These are phyloP conservation scores for Penicillium sp. DNA, from an alignment of 2,329 filamentous ascomycete species.

Conservation along the genomic window DNA sequence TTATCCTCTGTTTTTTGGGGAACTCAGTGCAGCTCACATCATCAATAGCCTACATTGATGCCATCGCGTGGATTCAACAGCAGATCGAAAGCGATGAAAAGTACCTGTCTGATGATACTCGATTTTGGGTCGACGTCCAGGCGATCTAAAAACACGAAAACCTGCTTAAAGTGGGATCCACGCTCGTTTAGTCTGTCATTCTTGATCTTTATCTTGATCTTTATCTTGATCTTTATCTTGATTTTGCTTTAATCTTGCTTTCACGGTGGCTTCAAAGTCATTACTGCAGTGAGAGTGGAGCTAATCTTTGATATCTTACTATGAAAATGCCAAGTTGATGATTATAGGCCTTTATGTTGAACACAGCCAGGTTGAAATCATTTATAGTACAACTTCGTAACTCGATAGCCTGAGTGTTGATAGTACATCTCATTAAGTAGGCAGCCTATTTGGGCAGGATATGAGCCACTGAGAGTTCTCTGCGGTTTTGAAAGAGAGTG, in stretches of 20 bases:
- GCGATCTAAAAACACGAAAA: not conserved
- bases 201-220: not conserved
- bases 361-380: too few species aligned
- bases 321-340: too few species aligned
- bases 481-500: too few species aligned
- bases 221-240: not conserved
- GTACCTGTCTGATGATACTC: conserved; percentile 33
- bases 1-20: not conserved
- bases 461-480: too few species aligned
- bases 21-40: not conserved
- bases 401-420: too few species aligned
- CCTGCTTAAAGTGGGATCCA: not conserved
- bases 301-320: too few species aligned
- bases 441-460: too few species aligned
- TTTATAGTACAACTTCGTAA: too few species aligned
- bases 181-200: not conserved
- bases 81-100: conserved; percentile 28
- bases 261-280: too few species aligned
- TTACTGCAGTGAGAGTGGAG: too few species aligned
- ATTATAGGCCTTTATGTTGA: too few species aligned
- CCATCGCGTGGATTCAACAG: conserved; percentile 24
- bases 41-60: not conserved
- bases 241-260: not conserved
- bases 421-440: too few species aligned
- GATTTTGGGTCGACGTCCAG: conserved; percentile 29